Base-by-base conservation (phyloP, 345 rosid species). In the Pelargonium nanum region DNA sequence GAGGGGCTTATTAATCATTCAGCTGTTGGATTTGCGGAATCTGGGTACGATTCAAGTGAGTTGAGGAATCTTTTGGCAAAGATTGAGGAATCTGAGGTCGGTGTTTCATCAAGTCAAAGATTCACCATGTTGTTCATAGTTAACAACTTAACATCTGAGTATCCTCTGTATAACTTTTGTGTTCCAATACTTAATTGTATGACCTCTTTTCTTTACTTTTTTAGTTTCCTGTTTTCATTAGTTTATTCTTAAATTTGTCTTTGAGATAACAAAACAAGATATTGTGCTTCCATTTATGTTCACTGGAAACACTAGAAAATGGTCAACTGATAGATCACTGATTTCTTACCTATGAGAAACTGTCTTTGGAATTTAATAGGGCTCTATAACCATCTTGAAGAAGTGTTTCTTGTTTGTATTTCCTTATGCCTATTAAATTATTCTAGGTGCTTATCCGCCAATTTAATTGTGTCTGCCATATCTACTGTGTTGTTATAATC, bases 51-150 rank as follows among this genome's bases (percentile, higher is more conserved):
- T 70, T 81, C 73, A 10, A 84, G 72, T 56, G 96, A 85, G 65
- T 75, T 93, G 74, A 81, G 91, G 83, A 80, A 68, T 79, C 86
- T 89, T 69, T 70, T 93, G 82, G 84, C 84, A 59, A 89, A 85
- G 77, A 85, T 93, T 69, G 99, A 93, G 80, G 97, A 93, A 73
- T 85, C 99, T 66, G 99, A 93, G 97, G 99, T 93, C 64, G 25
- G 59, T 51, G 2, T 12, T 40, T 12, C 9, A 62, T 67, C 48
- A 40, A 40, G 48, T 40, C 9, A 40, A 40, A 12, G 48, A 10
- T 40, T 40, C 15, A 40, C 48, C 48, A 40, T 40, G 48, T 17
- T 40, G 9, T 40, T 7, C 15, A 40, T 40, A 40, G 16, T 40
- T 40, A 7, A 40, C 48, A 6, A 9, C 48, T 40, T 40, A 7